Base-by-base conservation (phyloP, 2,329 filamentous ascomycete genomes). In the Cordyceps javanica region DNA sequence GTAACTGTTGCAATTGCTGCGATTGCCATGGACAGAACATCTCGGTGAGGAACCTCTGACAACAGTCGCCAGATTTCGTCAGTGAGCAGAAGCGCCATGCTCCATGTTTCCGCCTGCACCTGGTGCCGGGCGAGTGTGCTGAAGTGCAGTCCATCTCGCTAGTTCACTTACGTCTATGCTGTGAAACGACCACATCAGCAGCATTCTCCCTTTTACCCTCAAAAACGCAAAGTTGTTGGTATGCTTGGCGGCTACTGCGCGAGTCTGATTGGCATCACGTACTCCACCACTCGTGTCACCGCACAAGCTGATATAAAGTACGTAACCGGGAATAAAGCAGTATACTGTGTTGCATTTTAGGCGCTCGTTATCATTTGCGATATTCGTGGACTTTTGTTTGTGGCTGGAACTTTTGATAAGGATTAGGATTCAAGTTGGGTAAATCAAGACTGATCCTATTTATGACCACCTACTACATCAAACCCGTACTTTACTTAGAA, bases 331-430 rank as follows among this genome's bases (percentile, higher is more conserved):
- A 39, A 39, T n/a, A n/a, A 39, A 19, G n/a, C 38, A 39, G 38
- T 39, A n/a, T 39, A 39, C 16, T 39, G 38, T 39, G 16, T 39
- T 16, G 9, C 38, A 39, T 39, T 21, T 39, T 39, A 3, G 38
- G n/a, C 38, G n/a, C n/a, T 39, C 38, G 38, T 39, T 21, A 13
- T 39, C 8, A 39, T 21, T 39, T 39, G 38, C 19, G 38, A 39
- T 39, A 3, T 39, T n/a, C n/a, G 0, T 39, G 38, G 38, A 21
- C 16, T 39, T n/a, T 21, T n/a, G 38, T 19, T 39, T 39, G 38
- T 39, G 38, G 38, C 38, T 19, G 38, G 38, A 39, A 39, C 38
- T 66, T n/a, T n/a, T n/a, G n/a, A n/a, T n/a, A n/a, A n/a, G n/a
- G n/a, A n/a, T n/a, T n/a, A n/a, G n/a, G n/a, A n/a, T n/a, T n/a